Percentiles rank a stretch among this genome's conserved stretches.
Evolutionary conservation across 768 basidiomycete species (phyloP).

Genomic region (Mycena albidolilacea): DNA sequence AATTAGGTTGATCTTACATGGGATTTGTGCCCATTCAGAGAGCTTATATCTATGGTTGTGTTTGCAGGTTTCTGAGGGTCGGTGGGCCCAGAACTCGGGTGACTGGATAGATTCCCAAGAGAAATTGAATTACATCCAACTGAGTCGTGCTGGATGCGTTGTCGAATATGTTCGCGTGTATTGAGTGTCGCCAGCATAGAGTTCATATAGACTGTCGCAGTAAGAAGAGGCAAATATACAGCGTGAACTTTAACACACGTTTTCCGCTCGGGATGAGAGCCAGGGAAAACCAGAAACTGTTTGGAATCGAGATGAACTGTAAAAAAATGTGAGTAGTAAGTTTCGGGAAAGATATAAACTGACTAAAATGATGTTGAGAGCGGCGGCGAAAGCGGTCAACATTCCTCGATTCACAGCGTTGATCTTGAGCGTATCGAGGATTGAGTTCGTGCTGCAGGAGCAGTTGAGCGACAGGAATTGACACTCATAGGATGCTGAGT

Average conservation of each 20-base stretch:
- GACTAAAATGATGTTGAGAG: constrained; percentile 41
- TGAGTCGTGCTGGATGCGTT: not conserved
- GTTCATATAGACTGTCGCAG: constrained; percentile 32
- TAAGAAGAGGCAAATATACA: not conserved
- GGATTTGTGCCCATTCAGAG: not conserved
- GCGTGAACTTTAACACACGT: constrained; percentile 23
- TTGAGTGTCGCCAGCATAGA: constrained; percentile 31
- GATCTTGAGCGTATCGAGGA: constrained; percentile 41
- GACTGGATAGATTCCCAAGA: not conserved
- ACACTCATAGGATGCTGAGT: constrained; percentile 11
- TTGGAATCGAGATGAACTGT: constrained; percentile 41
- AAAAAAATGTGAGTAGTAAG: not conserved
- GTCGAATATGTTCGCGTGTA: constrained; percentile 2
- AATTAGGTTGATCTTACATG: not conserved
- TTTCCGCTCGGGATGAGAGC: constrained; percentile 42
- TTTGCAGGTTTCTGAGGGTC: not conserved
- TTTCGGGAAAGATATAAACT: not conserved
- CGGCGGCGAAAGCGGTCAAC: constrained; percentile 39
- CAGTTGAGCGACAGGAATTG: constrained; percentile 7
- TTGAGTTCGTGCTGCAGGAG: constrained; percentile 38
- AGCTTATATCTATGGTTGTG: not conserved
- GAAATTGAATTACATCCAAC: not conserved
- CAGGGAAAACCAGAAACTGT: constrained; percentile 44
- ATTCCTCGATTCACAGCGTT: constrained; percentile 43
- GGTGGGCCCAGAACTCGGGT: not conserved